Evolutionary conservation across 306 rosid genomes (phyloP), one percentile per base, ranked within the genome.

Genomic region (Lathyrus oleraceus): DNA sequence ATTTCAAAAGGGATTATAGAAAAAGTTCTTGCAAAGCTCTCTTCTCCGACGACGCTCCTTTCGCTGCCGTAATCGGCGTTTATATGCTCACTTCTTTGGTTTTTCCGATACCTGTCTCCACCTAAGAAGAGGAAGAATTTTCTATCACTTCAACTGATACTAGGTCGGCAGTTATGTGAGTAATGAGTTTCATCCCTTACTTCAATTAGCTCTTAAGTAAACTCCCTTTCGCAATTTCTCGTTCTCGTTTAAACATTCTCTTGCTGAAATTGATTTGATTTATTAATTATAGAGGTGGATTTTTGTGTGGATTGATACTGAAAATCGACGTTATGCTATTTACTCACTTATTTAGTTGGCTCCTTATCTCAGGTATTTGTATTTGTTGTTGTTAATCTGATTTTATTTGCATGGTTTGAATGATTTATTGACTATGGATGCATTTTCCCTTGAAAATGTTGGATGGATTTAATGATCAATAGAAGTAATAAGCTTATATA

Each of bases 271-370:
- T n/a, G n/a, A n/a, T n/a, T n/a, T n/a, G n/a, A n/a, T n/a, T n/a
- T n/a, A n/a, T n/a, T 49, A 8, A 7, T 49, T 49, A n/a, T 32
- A 90, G 98, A 87, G 96, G 72, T 93, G 97, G 98, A 85, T 93
- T 73, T 94, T 94, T 71, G 96, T 96, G 2, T 94, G 94, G 96
- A 76, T 94, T 20, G 98, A 90, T 71, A 81, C 89, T 42, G 96
- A 96, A 10, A 75, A 80, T 19, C 80, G 87, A 19, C 97, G 89
- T 19, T 94, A 90, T 79, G 97, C 79, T 14, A 79, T 94, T 13
- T 94, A 88, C 61, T 72, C 98, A 8, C 79, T 94, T 62, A 94
- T 87, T 17, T 90, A 91, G 78, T 80, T 94, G 91, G 76, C 75
- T 67, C 97, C 97, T 19, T 91, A 94, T 73, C 72, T 91, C n/a